Percentiles rank a stretch among this genome's conserved stretches.
Conservation (phyloP, 306 rosid species). For the Betula pendula region DNA sequence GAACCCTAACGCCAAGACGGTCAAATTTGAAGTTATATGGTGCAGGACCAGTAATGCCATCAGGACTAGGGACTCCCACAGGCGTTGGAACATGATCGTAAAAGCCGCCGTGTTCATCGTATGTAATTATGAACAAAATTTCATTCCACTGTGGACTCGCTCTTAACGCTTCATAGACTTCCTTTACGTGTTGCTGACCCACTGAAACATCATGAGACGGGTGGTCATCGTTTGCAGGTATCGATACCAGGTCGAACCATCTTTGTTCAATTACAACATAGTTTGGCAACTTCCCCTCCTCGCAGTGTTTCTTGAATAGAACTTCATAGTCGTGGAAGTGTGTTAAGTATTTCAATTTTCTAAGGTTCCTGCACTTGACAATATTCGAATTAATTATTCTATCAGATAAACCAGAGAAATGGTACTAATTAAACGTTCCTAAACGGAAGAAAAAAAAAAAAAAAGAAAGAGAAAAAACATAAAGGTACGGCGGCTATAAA, state of each 20-base stretch:
- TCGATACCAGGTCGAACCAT: constrained; percentile 42
- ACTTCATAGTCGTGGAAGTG: constrained; percentile 53
- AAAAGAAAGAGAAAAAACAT: too few species aligned
- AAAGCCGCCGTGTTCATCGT: constrained; percentile 86
- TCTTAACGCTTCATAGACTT: constrained; percentile 68
- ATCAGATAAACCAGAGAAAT: neutral
- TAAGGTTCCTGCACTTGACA: constrained; percentile 55
- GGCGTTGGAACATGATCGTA: constrained; percentile 79
- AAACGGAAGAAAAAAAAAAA: too few species aligned
- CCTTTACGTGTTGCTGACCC: constrained; percentile 63
- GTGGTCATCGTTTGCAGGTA: constrained; percentile 71
- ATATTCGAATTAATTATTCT: neutral
- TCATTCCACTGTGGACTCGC: constrained; percentile 81
- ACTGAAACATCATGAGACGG: constrained; percentile 74
- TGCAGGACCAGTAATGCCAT: constrained; percentile 47
- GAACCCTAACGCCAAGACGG: constrained; percentile 76
- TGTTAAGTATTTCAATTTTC: constrained; percentile 55
- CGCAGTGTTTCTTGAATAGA: constrained; percentile 60
- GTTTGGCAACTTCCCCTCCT: constrained; percentile 70
- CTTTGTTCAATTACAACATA: constrained; percentile 77
- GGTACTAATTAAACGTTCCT: neutral
- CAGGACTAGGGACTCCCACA: constrained; percentile 62
- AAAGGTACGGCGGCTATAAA: too few species aligned
- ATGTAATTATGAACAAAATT: constrained; percentile 55
- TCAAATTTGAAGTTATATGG: constrained; percentile 57